Evolutionary conservation across 441 rosid genomes (phyloP).

Genomic region (Populus tomentosa): DNA sequence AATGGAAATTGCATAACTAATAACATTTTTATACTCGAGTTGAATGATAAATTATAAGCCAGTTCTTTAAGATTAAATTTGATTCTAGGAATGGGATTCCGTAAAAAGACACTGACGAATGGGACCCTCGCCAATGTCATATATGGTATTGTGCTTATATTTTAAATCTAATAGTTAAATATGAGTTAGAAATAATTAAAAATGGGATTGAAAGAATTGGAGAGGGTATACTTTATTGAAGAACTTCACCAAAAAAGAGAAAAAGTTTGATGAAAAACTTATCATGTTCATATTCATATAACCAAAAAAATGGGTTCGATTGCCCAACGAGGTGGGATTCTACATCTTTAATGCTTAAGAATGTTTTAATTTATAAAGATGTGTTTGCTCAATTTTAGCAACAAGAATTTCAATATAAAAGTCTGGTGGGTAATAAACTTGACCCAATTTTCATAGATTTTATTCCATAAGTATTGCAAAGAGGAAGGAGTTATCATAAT

Average conservation of each 20-base stretch:
- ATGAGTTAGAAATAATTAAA: background rate
- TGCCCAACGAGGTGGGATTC: slow-evolving; percentile 3
- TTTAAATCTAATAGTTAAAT: slow-evolving; percentile 16
- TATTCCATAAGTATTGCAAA: too few relatives aligned
- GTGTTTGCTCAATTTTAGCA: background rate
- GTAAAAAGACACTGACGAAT: too few relatives aligned
- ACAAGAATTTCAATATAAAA: background rate
- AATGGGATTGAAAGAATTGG: background rate
- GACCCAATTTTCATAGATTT: too few relatives aligned
- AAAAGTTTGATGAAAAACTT: slow-evolving; percentile 2
- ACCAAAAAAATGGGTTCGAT: slow-evolving; percentile 4
- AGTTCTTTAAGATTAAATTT: background rate
- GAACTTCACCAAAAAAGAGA: background rate
- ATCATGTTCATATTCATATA: background rate
- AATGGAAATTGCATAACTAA: slow-evolving; percentile 13
- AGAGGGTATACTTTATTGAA: slow-evolving; percentile 1
- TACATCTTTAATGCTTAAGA: background rate
- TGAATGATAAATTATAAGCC: background rate
- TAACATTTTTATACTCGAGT: background rate
- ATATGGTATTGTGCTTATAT: slow-evolving; percentile 8
- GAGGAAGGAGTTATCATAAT: too few relatives aligned
- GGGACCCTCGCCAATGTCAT: background rate
- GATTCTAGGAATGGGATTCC: background rate
- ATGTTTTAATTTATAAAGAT: background rate
- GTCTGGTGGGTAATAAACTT: background rate